Base-by-base conservation (phyloP, 768 basidiomycete species). In the Hygrophorus russula region DNA sequence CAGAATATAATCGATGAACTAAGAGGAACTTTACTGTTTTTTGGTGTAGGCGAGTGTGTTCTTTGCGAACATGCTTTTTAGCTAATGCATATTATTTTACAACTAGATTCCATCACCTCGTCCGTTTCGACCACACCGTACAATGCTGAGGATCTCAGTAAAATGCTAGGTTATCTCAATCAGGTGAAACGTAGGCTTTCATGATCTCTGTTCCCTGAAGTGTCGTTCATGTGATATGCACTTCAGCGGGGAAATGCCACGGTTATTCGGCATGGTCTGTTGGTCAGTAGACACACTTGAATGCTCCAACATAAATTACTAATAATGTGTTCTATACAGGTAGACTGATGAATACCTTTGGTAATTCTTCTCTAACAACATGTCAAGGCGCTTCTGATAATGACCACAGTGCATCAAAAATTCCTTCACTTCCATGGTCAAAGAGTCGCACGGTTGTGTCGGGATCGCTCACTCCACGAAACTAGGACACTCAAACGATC, bases 401-500 rank as follows among this genome's bases (percentile, higher is more conserved):
- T 32, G 18, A 8, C 11, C 40, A 36, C 18, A 68, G 67, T 52
- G 13, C 60, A 57, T 5, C 56, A 64, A 52, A 58, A 64, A 27
- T 74, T 73, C 37, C 50, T 65, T 24, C 64, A n/a, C n/a, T n/a
- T n/a, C n/a, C n/a, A n/a, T n/a, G n/a, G n/a, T n/a, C n/a, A n/a
- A n/a, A n/a, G n/a, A 75, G 50, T 70, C 33, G 70, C 69, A 2
- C 71, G 74, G 5, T 57, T 77, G 13, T 55, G 64, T 33, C 62
- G 67, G 1, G 59, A 68, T 45, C 64, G 67, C 44, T 70, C 68
- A 11, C 59, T 76, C 6, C 59, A 69, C 44, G 56, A 55, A 0
- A 48, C 50, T 2, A 36, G n/a, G n/a, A n/a, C n/a, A 41, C 65
- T n/a, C n/a, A n/a, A n/a, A n/a, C n/a, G n/a, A n/a, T n/a, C n/a